Base-by-base conservation (phyloP, 2,329 filamentous ascomycete genomes). In the Penicillium sp. region DNA sequence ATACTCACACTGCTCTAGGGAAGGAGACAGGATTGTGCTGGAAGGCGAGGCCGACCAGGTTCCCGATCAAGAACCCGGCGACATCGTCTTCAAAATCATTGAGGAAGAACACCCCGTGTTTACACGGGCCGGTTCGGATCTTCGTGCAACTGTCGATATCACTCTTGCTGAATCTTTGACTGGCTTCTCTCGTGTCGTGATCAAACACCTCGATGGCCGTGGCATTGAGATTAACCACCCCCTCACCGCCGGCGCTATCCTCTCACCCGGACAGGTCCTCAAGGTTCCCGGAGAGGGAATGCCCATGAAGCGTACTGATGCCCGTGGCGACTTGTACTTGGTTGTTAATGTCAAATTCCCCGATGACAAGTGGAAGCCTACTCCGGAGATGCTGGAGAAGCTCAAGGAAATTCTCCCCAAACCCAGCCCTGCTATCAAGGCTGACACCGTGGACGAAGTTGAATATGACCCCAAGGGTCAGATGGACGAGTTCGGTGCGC, bases 1-100 rank as follows among this genome's bases (percentile, higher is more conserved):
- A 55, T 32, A 31, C 45, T 60, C 42, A 57, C 53, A n/a, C 18
- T 16, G 8, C 20, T 73, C 46, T 47, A 79, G 83, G 58, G 79
- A 96, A 72, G 92, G 92, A 62, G 93, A 99, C 69, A 86, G 86
- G 63, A 97, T 99, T 67, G 85, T 92, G 10, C 81, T 99, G 5
- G 88, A 95, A 71, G 93, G 93, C 58, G 94, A 99, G 76, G 94
- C 93, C 32, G 94, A 99, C 69, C 93, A 99, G 75, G 80, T 88
- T 42, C 93, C 93, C 0, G 90, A 92, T 67, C 89, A 93, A 72
- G 89, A 88, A 53, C 92, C 93, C 0, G 94, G 94, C 55, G 92
- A 97, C 69, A 93, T 99, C 65, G 83, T 97, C 64, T 97, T 99
- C 78, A 87, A 89, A 22, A 78, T 99, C 2, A 83, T 87, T 1